Percentiles rank a stretch among this genome's conserved stretches.
Evolutionary conservation across 495 filamentous ascomycete genomes (phyloP).

Genomic region (Acidiella bohemica): DNA sequence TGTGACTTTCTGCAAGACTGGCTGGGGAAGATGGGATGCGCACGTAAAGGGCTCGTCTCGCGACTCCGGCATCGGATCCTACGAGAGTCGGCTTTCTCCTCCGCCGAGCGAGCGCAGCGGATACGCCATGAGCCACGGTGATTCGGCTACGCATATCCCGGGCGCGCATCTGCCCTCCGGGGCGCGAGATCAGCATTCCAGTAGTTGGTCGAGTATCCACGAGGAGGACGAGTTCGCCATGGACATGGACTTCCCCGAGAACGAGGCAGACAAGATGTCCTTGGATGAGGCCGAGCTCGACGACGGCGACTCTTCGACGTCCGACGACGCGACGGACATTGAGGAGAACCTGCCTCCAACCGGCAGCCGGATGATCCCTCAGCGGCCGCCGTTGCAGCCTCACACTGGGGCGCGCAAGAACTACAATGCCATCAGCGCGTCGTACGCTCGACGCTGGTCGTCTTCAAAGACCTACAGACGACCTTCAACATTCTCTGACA

Average conservation of each 20-base stretch:
- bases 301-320: constrained; percentile 69
- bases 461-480: constrained; percentile 12
- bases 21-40: constrained; percentile 95
- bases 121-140: constrained; percentile 29
- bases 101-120: constrained; percentile 18
- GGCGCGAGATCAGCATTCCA: constrained; percentile 39
- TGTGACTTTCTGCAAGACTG: constrained; percentile 88
- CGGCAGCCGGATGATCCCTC: constrained; percentile 70
- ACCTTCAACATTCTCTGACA: constrained; percentile 1
- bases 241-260: constrained; percentile 50
- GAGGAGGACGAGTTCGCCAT: constrained; percentile 46
- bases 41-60: constrained; percentile 43
- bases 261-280: constrained; percentile 95
- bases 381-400: constrained; percentile 35
- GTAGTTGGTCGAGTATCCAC: constrained; percentile 52
- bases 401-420: constrained; percentile 17
- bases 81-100: constrained; percentile 17
- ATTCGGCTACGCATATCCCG: constrained; percentile 14
- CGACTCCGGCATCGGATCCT: constrained; percentile 19
- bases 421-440: constrained; percentile 24
- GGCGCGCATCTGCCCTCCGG: constrained; percentile 30
- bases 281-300: constrained; percentile 63
- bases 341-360: constrained; percentile 94
- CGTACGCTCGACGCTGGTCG: constrained; percentile 6
- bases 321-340: constrained; percentile 91